Percentiles rank a stretch among this genome's conserved stretches.
phyloP scores from a whole-genome alignment of 176 grass and related monocot species.

The Saccharum officinarum region DNA sequence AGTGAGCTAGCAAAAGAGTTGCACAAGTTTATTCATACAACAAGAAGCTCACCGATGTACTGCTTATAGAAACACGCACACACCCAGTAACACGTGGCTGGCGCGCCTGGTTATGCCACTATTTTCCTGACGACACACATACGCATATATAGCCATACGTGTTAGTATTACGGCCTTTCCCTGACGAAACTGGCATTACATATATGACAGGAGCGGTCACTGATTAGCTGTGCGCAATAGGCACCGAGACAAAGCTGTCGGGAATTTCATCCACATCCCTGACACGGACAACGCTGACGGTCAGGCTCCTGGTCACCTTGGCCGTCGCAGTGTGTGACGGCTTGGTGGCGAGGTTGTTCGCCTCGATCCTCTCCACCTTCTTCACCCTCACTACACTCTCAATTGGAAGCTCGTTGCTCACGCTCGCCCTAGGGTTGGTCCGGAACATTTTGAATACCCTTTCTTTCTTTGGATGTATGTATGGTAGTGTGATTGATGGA shows the following conservation, averaged over 20 bases:
- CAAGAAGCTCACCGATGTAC: not conserved
- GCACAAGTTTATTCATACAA: not conserved
- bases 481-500: not conserved
- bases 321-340: not conserved
- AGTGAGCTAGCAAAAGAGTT: not conserved
- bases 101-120: not conserved
- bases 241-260: slow-evolving; percentile 1
- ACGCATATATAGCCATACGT: not conserved
- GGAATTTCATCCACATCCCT: slow-evolving; percentile 13
- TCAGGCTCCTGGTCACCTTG: slow-evolving; percentile 3
- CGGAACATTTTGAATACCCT: not conserved
- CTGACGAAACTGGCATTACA: not conserved
- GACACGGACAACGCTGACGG: slow-evolving; percentile 16
- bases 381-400: slow-evolving; percentile 35
- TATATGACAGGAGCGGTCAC: not conserved
- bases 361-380: slow-evolving; percentile 50
- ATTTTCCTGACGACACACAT: not conserved
- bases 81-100: not conserved
- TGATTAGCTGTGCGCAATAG: not conserved
- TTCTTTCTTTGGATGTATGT: not conserved
- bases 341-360: slow-evolving; percentile 33
- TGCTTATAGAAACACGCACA: not conserved
- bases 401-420: slow-evolving; percentile 1
- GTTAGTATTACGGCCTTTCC: not conserved
- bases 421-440: not conserved